phyloP scores from a whole-genome alignment of 257 asterid species.

The Rubia yunnanensis region DNA sequence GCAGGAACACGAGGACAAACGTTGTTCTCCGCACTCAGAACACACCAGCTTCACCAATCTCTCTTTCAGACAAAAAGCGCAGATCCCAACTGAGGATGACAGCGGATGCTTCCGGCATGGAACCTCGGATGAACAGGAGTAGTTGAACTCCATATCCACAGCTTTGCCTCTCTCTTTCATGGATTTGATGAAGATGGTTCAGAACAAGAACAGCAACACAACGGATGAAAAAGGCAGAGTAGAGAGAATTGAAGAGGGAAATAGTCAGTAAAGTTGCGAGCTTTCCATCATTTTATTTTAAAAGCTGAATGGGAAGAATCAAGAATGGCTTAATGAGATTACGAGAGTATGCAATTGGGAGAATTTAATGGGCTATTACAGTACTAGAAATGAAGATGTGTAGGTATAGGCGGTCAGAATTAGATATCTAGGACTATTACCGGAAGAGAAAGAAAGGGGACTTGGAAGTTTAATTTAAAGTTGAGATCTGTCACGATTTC shows the following conservation, averaged over 20 bases:
- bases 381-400: conserved; percentile 9
- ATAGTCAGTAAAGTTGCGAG: conserved; percentile 4
- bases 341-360: no score
- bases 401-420: conserved; percentile 13
- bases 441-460: conserved; percentile 7
- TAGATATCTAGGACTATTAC: conserved; percentile 1
- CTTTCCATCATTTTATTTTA: not conserved
- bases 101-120: conserved; percentile 75
- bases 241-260: not conserved
- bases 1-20: conserved; percentile 80
- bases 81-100: conserved; percentile 57
- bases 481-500: not conserved
- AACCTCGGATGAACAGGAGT: conserved; percentile 43
- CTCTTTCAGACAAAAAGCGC: conserved; percentile 72
- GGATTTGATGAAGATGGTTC: not conserved
- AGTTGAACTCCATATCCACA: conserved; percentile 48
- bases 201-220: not conserved
- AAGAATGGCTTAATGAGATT: not conserved
- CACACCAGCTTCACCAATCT: conserved; percentile 62
- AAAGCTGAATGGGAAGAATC: not conserved
- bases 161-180: conserved; percentile 75
- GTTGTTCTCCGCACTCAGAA: conserved; percentile 90
- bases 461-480: not conserved
- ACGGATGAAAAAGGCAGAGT: not conserved
- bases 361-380: conserved; percentile 6